These are phyloP conservation scores for Cydonia oblonga DNA, from an alignment of 331 rosid species.

Conservation along the genomic window DNA sequence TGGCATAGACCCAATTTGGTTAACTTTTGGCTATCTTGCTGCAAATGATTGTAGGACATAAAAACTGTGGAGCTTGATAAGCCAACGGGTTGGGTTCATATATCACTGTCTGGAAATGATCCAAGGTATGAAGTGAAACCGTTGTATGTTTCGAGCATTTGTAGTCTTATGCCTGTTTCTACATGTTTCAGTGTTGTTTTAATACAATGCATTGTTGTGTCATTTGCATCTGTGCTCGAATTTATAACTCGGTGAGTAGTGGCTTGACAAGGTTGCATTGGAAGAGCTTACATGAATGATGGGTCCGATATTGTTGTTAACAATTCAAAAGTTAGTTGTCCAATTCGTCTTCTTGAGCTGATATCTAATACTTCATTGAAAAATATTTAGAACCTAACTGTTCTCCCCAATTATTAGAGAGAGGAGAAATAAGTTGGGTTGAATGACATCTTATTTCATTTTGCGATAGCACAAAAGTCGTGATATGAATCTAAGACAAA, in stretches of 20 bases:
- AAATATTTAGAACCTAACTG: neutral
- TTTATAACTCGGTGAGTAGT: neutral
- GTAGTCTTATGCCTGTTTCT: neutral
- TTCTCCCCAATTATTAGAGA: too few relatives aligned
- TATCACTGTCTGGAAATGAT: constrained; percentile 72
- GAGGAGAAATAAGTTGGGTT: neutral
- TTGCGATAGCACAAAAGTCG: neutral
- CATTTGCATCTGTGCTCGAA: neutral
- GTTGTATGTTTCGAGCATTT: neutral
- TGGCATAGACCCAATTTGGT: neutral
- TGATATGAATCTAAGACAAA: neutral
- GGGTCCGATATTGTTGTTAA: neutral
- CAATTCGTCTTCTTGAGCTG: neutral
- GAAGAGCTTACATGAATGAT: neutral
- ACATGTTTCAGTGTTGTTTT: neutral
- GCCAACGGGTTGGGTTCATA: constrained; percentile 86
- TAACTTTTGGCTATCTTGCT: neutral
- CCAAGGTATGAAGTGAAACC: constrained; percentile 45
- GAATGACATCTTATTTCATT: neutral
- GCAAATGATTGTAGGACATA: constrained; percentile 52
- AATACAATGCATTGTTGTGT: neutral
- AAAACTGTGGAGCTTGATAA: constrained; percentile 73
- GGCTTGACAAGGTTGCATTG: neutral
- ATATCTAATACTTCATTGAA: neutral
- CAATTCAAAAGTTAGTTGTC: neutral